Evolutionary conservation across 2,329 filamentous ascomycete genomes (phyloP).

Genomic region (Talaromyces marneffei): DNA sequence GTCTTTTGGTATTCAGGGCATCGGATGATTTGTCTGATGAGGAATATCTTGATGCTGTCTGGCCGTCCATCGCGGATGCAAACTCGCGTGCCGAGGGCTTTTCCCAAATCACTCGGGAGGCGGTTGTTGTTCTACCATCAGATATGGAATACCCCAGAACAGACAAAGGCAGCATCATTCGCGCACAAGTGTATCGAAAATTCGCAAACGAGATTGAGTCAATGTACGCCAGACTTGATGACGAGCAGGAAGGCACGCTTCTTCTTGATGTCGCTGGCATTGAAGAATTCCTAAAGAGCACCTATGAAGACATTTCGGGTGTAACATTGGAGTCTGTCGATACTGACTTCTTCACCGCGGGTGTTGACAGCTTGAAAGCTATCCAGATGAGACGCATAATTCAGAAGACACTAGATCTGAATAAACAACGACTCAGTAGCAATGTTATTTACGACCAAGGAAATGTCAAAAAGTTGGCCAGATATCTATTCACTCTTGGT

Average conservation of each 20-base stretch:
- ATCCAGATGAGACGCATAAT: conserved; percentile 42
- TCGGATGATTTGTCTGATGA: conserved; percentile 18
- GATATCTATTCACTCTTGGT: not conserved
- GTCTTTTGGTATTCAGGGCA: conserved; percentile 16
- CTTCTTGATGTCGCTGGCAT: not conserved
- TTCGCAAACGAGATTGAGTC: conserved; percentile 42
- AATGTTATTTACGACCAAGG: conserved; percentile 23
- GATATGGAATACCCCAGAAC: conserved; percentile 43
- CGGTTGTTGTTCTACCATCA: conserved; percentile 31
- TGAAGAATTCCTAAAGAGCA: not conserved
- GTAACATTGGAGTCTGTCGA: conserved; percentile 13
- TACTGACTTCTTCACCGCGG: conserved; percentile 42
- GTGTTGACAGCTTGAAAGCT: conserved; percentile 45
- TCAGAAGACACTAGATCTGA: conserved; percentile 35
- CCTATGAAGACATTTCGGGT: not conserved
- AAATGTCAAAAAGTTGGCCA: not conserved
- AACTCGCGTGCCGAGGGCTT: conserved; percentile 41
- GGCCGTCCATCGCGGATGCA: conserved; percentile 34
- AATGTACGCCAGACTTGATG: conserved; percentile 21
- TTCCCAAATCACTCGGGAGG: conserved; percentile 40
- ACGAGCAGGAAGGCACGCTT: not conserved
- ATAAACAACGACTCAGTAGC: conserved; percentile 21
- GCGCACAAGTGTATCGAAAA: conserved; percentile 43
- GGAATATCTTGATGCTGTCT: conserved; percentile 34
- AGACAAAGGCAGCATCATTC: conserved; percentile 52